Base-by-base conservation (phyloP, 2,329 filamentous ascomycete genomes). In the Lojkania enalia region DNA sequence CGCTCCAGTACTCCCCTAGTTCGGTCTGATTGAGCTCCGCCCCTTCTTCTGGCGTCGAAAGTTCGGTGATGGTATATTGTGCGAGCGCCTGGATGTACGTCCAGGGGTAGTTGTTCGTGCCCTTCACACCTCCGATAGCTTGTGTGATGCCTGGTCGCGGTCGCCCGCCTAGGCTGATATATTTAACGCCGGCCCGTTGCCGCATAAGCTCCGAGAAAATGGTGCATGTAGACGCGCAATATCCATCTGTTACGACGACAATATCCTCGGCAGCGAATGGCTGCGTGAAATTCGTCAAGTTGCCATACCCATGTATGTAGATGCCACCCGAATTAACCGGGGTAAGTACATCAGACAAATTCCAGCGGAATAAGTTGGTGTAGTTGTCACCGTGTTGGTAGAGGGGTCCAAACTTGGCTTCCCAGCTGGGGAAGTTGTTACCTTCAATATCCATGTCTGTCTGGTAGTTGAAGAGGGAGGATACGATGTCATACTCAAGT, bases 81-180 rank as follows among this genome's bases (percentile, higher is more conserved):
- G 51, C 57, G 5, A 61, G 39, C 16, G 42, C 42, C 37, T 68
- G 64, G 39, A 71, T 67, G 47, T 62, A 65, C 16, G 39, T 40
- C 63, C 61, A 68, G 0, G 57, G 55, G 15, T 43, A 54, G 44
- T 66, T 58, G 51, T 77, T 72, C 0, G 71, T 69, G 21, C 84
- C 85, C 56, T 85, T 83, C 36, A 82, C 77, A n/a, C 84, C 85
- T n/a, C 84, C 83, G 14, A 85, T 71, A 25, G 68, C 68, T 49
- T 71, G 68, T 0, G 85, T 86, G 0, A 78, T 76, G 3, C 69
- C 71, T 0, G 72, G 56, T 9, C 70, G 66, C 0, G 84, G 78
- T 1, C 80, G 77, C 1, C 85, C 85, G 7, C 85, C 84, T 18
- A 84, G 71, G 1, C 74, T 74, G 35, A 86, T 74, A 25, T 78